Evolutionary conservation across 495 filamentous ascomycete species (phyloP), one percentile per base, ranked within the genome.

Genomic region (Monascus purpureus): DNA sequence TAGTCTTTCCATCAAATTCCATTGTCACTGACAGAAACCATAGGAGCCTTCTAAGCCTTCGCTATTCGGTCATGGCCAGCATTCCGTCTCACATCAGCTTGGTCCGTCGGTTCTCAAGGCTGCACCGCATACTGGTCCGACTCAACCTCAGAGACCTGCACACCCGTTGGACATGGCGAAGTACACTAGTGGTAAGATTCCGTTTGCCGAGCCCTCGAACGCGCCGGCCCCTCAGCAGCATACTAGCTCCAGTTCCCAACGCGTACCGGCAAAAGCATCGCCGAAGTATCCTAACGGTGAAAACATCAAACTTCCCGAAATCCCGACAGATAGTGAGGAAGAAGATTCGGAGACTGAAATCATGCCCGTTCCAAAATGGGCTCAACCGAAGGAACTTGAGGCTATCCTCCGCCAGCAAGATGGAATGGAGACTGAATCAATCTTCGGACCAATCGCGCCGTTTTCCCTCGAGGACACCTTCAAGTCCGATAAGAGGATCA

Each of bases 381-480:
- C 81, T 4, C 75, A 92, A 43, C 75, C 82, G 1, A 87, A 86
- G 6, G 72, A 77, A 32, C 68, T 99, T 8, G 70, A 76, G 12
- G 56, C 61, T 19, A 59, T 79, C 26, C 64, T 96, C 6, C 57
- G 69, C 24, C 50, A 67, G 23, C 90, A 99, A 49, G 86, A 99
- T 49, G 64, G 72, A 12, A 65, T 82, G 35, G 83, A 96, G 49
- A 82, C 83, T 1, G 80, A 88, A 47, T 67, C 74, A 12, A 76
- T 99, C 20, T 99, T 99, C 47, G 90, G 90, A 1, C 79, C 82
- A 2, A 80, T 90, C 28, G 77, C 68, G 8, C 80, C 80, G 20
- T 69, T 95, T 46, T 76, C 81, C 38, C 82, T 99, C 70, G 90
- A 99, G 47, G 86, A 95, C 43, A 83, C 94, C 27, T 99, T 99